phyloP scores from a whole-genome alignment of 345 rosid genomes.

The Eucalyptus paniculata region DNA sequence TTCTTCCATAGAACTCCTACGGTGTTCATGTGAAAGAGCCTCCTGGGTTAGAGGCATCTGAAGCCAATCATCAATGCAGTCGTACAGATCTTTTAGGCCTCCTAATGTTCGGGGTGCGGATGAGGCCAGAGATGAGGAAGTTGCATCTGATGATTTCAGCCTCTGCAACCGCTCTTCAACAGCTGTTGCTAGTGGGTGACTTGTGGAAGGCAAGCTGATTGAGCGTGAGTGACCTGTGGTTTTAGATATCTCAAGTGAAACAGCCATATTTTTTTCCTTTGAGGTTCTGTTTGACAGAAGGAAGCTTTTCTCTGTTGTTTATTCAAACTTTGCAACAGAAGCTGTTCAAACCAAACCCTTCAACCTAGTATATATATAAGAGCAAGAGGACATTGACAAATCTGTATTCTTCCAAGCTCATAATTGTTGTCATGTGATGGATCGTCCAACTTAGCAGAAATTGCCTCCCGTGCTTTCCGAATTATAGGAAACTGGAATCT shows the following conservation, averaged over 20 bases:
- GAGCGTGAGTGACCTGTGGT: slow-evolving; percentile 6
- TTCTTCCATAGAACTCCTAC: neutral
- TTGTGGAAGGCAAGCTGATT: slow-evolving; percentile 14
- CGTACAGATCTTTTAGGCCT: neutral
- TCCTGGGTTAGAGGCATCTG: neutral
- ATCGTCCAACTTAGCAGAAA: neutral
- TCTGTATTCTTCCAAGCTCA: neutral
- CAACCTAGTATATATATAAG: neutral
- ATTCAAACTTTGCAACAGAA: neutral
- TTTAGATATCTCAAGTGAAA: neutral
- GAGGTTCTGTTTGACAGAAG: neutral
- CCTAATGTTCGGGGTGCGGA: neutral
- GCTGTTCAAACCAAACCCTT: neutral
- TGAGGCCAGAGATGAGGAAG: neutral
- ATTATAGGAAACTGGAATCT: neutral
- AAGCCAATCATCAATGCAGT: slow-evolving; percentile 1
- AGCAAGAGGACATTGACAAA: neutral
- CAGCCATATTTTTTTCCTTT: neutral
- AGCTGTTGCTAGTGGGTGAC: neutral
- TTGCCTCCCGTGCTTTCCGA: neutral
- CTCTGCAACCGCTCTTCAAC: neutral
- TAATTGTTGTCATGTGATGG: neutral
- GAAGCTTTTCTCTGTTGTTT: neutral
- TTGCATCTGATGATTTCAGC: neutral
- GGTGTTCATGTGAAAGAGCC: neutral